Evolutionary conservation across 2,329 filamentous ascomycete genomes (phyloP).

Genomic region (Ophiostoma himal-ulmi): DNA sequence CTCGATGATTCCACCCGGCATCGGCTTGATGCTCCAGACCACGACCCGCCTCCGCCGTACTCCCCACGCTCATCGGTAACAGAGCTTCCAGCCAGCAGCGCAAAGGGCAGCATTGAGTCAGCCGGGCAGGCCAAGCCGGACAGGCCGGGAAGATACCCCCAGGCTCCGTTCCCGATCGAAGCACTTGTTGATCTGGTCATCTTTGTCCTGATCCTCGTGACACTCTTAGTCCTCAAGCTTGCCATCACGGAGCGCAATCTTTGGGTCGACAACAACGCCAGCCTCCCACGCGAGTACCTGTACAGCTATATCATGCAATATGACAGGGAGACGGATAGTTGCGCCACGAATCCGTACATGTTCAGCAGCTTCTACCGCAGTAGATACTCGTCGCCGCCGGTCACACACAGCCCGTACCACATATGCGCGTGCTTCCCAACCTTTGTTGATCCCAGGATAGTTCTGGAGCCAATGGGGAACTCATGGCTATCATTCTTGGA

Average conservation of each 20-base stretch:
- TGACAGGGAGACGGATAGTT: slow-evolving; percentile 10
- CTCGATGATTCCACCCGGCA: background rate
- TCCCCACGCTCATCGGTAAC: background rate
- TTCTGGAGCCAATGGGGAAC: slow-evolving; percentile 13
- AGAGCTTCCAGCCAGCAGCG: background rate
- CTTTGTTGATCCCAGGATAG: slow-evolving; percentile 20
- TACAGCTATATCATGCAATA: slow-evolving; percentile 20
- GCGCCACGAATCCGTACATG: slow-evolving; percentile 6
- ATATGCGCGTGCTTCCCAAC: slow-evolving; percentile 20
- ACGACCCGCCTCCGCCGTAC: background rate
- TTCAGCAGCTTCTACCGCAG: background rate
- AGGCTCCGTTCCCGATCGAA: slow-evolving; percentile 17
- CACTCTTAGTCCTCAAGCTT: background rate
- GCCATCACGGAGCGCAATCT: slow-evolving; percentile 19
- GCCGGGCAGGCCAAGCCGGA: background rate
- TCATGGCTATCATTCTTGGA: background rate
- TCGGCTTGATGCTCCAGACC: background rate
- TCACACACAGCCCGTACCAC: slow-evolving; percentile 18
- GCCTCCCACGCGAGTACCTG: slow-evolving; percentile 16
- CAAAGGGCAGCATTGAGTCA: too few relatives aligned
- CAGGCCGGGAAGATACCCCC: too few relatives aligned
- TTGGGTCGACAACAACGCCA: slow-evolving; percentile 24
- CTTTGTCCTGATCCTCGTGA: background rate
- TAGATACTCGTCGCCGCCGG: background rate
- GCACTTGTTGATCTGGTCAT: slow-evolving; percentile 17